A percentile compares a stretch with the other conserved stretches of the same genome.
Evolutionary conservation across 306 rosid species (phyloP).

Genomic region (Castanea mollissima): DNA sequence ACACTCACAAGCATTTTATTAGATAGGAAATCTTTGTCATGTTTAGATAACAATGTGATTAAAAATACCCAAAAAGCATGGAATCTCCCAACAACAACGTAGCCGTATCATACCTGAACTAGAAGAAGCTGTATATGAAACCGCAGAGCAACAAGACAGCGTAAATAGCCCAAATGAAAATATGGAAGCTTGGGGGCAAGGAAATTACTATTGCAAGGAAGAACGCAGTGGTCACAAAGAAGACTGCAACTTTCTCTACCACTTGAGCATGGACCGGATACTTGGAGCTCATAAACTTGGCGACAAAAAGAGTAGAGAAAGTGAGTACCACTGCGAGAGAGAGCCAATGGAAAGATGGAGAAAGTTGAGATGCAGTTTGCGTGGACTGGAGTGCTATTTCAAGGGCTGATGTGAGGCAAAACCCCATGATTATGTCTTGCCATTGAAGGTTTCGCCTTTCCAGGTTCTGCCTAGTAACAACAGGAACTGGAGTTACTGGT

Average conservation of each 20-base stretch:
- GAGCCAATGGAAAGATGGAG: background rate
- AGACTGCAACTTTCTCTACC: background rate
- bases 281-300: background rate
- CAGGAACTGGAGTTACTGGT: background rate
- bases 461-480: background rate
- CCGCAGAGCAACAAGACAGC: background rate
- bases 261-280: background rate
- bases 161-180: background rate
- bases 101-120: background rate
- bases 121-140: background rate
- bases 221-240: background rate
- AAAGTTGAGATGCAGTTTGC: background rate
- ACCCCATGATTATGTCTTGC: background rate
- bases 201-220: background rate
- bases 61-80: too few relatives aligned
- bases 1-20: too few relatives aligned
- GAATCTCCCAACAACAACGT: too few relatives aligned
- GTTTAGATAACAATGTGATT: too few relatives aligned
- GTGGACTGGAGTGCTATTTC: background rate
- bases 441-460: background rate
- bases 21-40: too few relatives aligned
- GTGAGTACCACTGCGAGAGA: background rate
- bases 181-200: background rate
- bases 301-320: background rate
- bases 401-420: background rate